Conservation (phyloP, 768 basidiomycete genomes). For the Tulasnella sp. region DNA sequence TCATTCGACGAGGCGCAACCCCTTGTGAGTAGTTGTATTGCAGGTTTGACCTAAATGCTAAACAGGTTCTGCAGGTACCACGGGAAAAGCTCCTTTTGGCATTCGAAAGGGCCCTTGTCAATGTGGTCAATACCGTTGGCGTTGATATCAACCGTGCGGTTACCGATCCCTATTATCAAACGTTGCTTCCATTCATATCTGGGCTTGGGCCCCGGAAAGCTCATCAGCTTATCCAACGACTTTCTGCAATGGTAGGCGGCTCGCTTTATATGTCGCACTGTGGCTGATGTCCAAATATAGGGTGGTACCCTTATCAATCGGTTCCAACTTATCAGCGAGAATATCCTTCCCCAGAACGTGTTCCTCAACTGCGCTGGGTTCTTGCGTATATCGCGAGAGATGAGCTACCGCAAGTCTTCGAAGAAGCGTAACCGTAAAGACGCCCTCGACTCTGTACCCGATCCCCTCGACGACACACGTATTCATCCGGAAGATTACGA, state of each 20-base stretch:
- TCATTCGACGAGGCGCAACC: constrained; percentile 79
- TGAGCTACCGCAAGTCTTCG: constrained; percentile 38
- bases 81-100: constrained; percentile 67
- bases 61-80: constrained; percentile 45
- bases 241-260: constrained; percentile 54
- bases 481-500: constrained; percentile 98
- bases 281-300: constrained; percentile 31
- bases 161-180: constrained; percentile 76
- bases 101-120: constrained; percentile 79
- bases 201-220: constrained; percentile 94
- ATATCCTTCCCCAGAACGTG: constrained; percentile 71
- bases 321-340: constrained; percentile 71
- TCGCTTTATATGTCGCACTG: not conserved
- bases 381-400: constrained; percentile 69
- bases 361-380: constrained; percentile 92
- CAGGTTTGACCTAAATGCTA: constrained; percentile 13
- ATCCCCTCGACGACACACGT: constrained; percentile 88
- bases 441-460: constrained; percentile 50
- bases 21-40: constrained; percentile 39
- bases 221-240: constrained; percentile 67
- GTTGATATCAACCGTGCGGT: constrained; percentile 94
- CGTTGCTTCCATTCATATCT: constrained; percentile 78
- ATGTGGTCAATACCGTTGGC: constrained; percentile 82
- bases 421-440: constrained; percentile 37
- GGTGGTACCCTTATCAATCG: constrained; percentile 81